Conservation (phyloP, 169 alveolate genomes). For the Eimeria praecox region DNA sequence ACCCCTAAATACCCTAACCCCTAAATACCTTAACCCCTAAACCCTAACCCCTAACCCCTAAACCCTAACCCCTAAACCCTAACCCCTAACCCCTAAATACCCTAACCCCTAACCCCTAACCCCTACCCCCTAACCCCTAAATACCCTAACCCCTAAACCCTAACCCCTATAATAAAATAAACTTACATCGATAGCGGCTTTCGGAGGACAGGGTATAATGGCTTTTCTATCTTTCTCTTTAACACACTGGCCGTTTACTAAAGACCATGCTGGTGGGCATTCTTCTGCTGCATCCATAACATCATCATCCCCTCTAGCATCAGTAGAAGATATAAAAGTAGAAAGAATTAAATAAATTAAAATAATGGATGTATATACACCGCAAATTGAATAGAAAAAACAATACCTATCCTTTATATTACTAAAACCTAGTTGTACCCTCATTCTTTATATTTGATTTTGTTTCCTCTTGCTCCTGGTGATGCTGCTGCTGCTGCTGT, state of each 20-base stretch:
- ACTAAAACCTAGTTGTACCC: too few relatives aligned
- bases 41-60: background rate
- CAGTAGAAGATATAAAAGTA: background rate
- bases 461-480: too few relatives aligned
- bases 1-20: background rate
- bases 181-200: constrained; percentile 66
- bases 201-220: constrained; percentile 67
- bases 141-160: constrained; percentile 26
- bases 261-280: constrained; percentile 38
- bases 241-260: constrained; percentile 44
- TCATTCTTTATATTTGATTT: too few relatives aligned
- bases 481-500: too few relatives aligned
- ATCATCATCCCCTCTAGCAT: constrained; percentile 59
- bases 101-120: background rate
- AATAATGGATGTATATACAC: background rate
- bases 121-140: background rate
- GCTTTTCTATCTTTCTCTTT: constrained; percentile 61
- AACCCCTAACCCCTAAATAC: background rate
- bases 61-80: constrained; percentile 1
- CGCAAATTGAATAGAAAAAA: too few relatives aligned
- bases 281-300: constrained; percentile 73
- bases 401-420: too few relatives aligned
- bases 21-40: background rate
- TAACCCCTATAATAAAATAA: background rate
- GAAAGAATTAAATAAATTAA: background rate